Evolutionary conservation across 2,329 filamentous ascomycete species (phyloP).

Genomic region (Epichloe baconii): DNA sequence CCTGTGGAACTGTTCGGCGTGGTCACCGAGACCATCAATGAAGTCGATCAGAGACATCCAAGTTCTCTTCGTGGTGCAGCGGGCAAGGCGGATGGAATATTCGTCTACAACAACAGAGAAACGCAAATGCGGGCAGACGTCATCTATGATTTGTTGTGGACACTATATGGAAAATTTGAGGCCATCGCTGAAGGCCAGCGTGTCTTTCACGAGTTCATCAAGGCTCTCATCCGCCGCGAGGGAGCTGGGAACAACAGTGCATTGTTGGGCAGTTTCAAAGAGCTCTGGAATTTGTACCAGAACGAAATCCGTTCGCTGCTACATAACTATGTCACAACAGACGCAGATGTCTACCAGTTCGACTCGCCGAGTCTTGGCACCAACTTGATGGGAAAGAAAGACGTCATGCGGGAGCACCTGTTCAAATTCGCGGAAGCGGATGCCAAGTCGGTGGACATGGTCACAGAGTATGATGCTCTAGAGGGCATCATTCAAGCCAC

Average conservation of each 20-base stretch:
- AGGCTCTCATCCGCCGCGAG: conserved; percentile 73
- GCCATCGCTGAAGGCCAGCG: conserved; percentile 93
- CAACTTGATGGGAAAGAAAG: conserved; percentile 32
- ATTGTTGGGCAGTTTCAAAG: conserved; percentile 80
- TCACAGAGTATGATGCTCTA: conserved; percentile 74
- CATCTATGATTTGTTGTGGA: conserved; percentile 83
- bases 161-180: conserved; percentile 91
- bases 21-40: conserved; percentile 87
- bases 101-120: conserved; percentile 54
- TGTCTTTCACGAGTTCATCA: conserved; percentile 83
- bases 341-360: conserved; percentile 61
- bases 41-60: conserved; percentile 89
- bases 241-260: conserved; percentile 49
- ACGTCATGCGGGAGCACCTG: conserved; percentile 47
- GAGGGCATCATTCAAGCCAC: conserved; percentile 83
- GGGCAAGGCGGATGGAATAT: conserved; percentile 39
- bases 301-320: conserved; percentile 91
- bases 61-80: conserved; percentile 53
- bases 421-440: conserved; percentile 84
- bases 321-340: conserved; percentile 91
- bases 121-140: conserved; percentile 71
- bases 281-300: conserved; percentile 95
- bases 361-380: conserved; percentile 37
- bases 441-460: conserved; percentile 63
- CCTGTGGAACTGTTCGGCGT: conserved; percentile 89